Conservation (phyloP, 441 rosid genomes). For the Iberis amara region DNA sequence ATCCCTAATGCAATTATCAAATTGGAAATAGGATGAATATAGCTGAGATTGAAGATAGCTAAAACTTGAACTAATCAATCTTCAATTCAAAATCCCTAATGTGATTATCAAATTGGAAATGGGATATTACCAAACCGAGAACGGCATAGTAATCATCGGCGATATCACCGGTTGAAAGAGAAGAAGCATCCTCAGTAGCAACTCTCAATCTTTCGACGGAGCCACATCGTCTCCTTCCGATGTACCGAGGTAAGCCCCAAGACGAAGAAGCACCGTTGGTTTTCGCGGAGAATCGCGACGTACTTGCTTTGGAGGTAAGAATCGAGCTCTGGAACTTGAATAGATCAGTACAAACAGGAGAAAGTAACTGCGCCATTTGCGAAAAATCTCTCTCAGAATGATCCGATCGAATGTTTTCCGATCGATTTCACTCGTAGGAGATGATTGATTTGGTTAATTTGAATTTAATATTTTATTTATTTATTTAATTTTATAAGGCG, state of each 20-base stretch:
- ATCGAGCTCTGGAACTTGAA: constrained; percentile 49
- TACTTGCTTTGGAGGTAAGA: constrained; percentile 29
- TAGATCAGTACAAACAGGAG: constrained; percentile 68
- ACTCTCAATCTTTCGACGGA: constrained; percentile 42
- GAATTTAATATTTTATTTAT: constrained; percentile 11
- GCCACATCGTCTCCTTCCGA: constrained; percentile 28
- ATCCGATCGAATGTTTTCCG: no score
- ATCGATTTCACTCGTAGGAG: not conserved
- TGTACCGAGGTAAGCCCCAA: constrained; percentile 27
- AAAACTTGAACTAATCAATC: no score
- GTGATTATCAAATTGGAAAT: not conserved
- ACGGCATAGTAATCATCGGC: constrained; percentile 81
- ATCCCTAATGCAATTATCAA: no score
- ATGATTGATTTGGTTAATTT: not conserved
- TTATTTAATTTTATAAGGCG: constrained; percentile 27
- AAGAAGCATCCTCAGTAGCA: constrained; percentile 46
- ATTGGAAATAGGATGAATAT: no score
- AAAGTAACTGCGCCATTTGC: constrained; percentile 67
- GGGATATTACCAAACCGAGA: constrained; percentile 65
- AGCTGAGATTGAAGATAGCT: no score
- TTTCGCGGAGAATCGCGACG: constrained; percentile 32
- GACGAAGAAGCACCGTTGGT: constrained; percentile 15
- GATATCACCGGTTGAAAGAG: constrained; percentile 37
- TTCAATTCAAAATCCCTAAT: not conserved
- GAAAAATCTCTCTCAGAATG: not conserved